Evolutionary conservation across 306 rosid species (phyloP), one percentile per base, ranked within the genome.

Genomic region (Abrus pulchellus): DNA sequence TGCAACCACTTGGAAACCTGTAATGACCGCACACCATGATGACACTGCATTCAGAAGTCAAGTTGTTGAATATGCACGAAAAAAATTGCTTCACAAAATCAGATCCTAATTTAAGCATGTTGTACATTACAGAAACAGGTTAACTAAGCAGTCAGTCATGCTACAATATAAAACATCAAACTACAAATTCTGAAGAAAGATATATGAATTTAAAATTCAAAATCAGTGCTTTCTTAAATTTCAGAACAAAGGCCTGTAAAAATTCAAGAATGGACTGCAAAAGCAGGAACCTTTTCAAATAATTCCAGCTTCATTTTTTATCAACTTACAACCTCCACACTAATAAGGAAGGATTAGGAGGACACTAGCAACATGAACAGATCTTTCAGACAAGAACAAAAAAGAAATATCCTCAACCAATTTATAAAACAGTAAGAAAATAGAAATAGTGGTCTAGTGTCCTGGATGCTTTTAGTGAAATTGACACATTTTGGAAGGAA

Each of bases 1-100:
- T 90, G 97, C 89, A 94, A 80, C 94, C 97, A 94, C 82, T 79
- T 89, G 82, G 97, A 91, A 56, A 94, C 94, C 77, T 94, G 97
- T 82, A 92, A 69, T 5, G 98, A 94, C 83, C 98, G 87, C 90
- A 79, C 5, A 28, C 98, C 98, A 63, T 94, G 98, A 86, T 94
- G 98, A 89, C 98, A 94, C 98, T 94, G 92, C 94, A 86, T 61
- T 72, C 82, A 74, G 67, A 72, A 70, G 45, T 72, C 77, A 43
- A 82, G 66, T 69, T 57, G 49, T 75, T 57, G 52, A 75, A 72
- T 45, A 66, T 11, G 48, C 54, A 40, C 45, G 6, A n/a, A 5
- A 11, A 12, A 53, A 61, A 28, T 9, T 41, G 55, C 75, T 28
- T 83, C 9, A 71, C 32, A 14, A 47, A 59, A 53, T 6, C 48